Percentiles rank a stretch among this genome's conserved stretches.
These are phyloP conservation scores for Leishmania turanica DNA, from an alignment of 208 protist species.

Conservation along the genomic window DNA sequence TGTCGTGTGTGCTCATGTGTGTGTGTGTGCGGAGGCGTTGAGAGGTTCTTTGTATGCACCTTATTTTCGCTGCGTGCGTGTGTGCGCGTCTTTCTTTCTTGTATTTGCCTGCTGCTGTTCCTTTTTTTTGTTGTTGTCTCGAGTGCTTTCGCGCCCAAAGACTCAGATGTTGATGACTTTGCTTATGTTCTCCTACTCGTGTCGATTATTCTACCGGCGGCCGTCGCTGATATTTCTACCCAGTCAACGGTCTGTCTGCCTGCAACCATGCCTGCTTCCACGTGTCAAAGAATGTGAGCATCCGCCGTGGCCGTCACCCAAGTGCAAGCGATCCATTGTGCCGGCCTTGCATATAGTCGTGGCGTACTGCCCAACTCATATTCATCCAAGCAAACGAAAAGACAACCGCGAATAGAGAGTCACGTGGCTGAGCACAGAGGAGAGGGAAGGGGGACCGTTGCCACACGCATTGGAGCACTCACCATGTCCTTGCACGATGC, in stretches of 20 bases:
- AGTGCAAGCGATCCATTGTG: background rate
- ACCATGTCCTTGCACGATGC: background rate
- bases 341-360: background rate
- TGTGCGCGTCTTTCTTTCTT: no score
- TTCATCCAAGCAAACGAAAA: background rate
- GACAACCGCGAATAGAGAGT: background rate
- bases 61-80: background rate
- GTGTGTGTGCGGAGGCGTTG: background rate
- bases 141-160: background rate
- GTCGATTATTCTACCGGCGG: background rate
- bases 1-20: background rate
- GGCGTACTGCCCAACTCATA: background rate
- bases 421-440: background rate
- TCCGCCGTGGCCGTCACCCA: background rate
- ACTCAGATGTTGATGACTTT: background rate
- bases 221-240: background rate
- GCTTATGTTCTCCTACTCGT: background rate
- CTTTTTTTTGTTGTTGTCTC: background rate
- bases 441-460: background rate
- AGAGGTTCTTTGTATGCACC: background rate
- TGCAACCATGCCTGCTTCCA: background rate
- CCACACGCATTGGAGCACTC: background rate
- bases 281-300: background rate
- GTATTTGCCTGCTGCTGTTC: background rate
- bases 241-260: background rate